These are phyloP conservation scores for Myriosclerotinia curreyana DNA, from an alignment of 2,329 filamentous ascomycete species.

Conservation along the genomic window DNA sequence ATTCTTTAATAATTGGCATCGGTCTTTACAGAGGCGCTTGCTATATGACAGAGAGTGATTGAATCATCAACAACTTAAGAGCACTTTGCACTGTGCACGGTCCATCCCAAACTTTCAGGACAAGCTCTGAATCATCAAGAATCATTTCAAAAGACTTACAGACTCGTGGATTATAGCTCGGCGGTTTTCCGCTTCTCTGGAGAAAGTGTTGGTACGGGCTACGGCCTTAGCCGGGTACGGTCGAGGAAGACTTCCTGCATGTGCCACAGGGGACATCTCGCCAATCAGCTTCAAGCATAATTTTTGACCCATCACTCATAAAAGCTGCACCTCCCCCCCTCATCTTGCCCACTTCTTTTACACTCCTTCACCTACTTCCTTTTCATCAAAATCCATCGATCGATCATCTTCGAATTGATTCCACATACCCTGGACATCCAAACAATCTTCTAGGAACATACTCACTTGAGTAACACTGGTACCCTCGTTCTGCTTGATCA, in stretches of 20 bases:
- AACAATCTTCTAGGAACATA: conserved; percentile 30
- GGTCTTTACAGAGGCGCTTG: conserved; percentile 8
- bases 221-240: conserved; percentile 24
- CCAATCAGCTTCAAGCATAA: conserved; percentile 21
- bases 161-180: not conserved
- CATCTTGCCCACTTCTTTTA: conserved; percentile 34
- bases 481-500: conserved; percentile 37
- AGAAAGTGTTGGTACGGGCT: conserved; percentile 27
- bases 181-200: not conserved
- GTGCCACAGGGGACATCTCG: conserved; percentile 12
- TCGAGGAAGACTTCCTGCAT: conserved; percentile 23
- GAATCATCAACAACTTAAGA: conserved; percentile 3
- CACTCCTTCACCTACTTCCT: conserved; percentile 29
- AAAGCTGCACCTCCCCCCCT: conserved; percentile 34
- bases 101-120: not conserved
- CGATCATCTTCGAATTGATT: conserved; percentile 32
- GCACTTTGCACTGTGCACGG: conserved; percentile 16
- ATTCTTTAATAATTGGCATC: not conserved
- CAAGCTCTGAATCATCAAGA: not conserved
- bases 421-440: conserved; percentile 30
- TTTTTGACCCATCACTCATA: conserved; percentile 28
- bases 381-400: conserved; percentile 25
- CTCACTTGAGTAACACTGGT: conserved; percentile 35
- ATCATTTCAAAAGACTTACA: not conserved
- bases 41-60: conserved; percentile 1